A percentile compares a stretch with the other conserved stretches of the same genome.
Evolutionary conservation across 768 basidiomycete species (phyloP).

Genomic region (Tricholoma sp.): DNA sequence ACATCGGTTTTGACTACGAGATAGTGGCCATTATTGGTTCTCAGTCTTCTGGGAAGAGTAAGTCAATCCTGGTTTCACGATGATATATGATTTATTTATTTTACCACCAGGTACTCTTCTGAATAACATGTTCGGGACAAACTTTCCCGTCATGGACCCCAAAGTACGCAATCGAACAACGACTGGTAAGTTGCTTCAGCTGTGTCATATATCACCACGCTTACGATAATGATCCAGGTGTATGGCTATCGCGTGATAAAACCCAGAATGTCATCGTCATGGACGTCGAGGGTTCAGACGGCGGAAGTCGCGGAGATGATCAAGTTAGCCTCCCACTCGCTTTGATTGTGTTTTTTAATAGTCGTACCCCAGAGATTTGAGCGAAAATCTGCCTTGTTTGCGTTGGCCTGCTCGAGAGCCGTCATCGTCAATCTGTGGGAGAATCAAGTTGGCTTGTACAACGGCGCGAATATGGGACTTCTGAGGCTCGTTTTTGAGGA

Average conservation of each 20-base stretch:
- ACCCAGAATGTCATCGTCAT: slow-evolving; percentile 83
- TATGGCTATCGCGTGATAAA: neutral
- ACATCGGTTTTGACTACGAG: too few species aligned
- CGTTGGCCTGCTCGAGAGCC: slow-evolving; percentile 93
- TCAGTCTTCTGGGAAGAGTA: neutral
- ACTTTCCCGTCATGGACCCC: neutral
- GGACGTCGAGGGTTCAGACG: slow-evolving; percentile 99
- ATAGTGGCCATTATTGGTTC: neutral
- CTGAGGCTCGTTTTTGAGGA: slow-evolving; percentile 99
- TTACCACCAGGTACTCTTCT: neutral
- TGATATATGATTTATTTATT: neutral
- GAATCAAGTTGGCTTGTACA: slow-evolving; percentile 96
- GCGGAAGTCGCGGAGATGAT: slow-evolving; percentile 96
- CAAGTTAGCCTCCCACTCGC: slow-evolving; percentile 75
- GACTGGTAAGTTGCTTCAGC: neutral
- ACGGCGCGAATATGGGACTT: slow-evolving; percentile 98
- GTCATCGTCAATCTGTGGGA: slow-evolving; percentile 98
- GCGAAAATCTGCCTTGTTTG: too few species aligned
- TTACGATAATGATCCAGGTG: too few species aligned
- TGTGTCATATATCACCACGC: neutral
- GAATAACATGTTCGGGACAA: neutral
- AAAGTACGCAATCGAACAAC: neutral
- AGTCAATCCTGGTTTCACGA: neutral
- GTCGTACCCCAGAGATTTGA: too few species aligned
- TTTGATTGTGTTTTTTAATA: too few species aligned